A percentile compares a stretch with the other conserved stretches of the same genome.
phyloP scores from a whole-genome alignment of 2,329 filamentous ascomycete species.

The Raffaelea deltoideospora region DNA sequence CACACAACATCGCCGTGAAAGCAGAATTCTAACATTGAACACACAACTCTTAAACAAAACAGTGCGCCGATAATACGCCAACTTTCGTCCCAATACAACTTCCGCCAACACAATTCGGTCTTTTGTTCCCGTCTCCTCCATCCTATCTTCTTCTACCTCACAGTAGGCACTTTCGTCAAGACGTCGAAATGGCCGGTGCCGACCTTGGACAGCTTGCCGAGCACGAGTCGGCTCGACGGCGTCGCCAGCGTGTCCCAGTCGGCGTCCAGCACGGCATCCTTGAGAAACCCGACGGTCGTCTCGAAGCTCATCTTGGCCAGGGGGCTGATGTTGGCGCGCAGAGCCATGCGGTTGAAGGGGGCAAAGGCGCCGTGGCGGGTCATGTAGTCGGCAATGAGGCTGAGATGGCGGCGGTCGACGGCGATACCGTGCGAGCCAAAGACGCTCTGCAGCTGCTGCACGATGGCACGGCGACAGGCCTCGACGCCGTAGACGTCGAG shows the following conservation, averaged over 20 bases:
- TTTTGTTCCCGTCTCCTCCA: too few relatives aligned
- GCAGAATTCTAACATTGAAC: too few relatives aligned
- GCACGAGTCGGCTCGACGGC: conserved; percentile 76
- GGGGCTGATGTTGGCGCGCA: conserved; percentile 71
- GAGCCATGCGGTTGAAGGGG: conserved; percentile 81
- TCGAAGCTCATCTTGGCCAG: conserved; percentile 99
- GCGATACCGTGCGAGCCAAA: conserved; percentile 84
- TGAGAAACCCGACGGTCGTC: conserved; percentile 86
- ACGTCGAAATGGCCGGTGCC: conserved; percentile 92
- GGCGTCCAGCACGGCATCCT: conserved; percentile 77
- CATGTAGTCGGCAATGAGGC: conserved; percentile 95
- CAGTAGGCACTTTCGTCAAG: conserved; percentile 46
- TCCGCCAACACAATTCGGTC: too few relatives aligned
- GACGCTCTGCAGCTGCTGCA: conserved; percentile 70
- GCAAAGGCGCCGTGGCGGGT: conserved; percentile 82
- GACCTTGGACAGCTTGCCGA: conserved; percentile 66
- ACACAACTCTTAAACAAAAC: too few relatives aligned
- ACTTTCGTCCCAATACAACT: too few relatives aligned
- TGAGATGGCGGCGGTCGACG: conserved; percentile 84
- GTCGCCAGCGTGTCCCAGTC: conserved; percentile 81
- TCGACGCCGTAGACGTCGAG: conserved; percentile 83
- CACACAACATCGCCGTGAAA: too few relatives aligned
- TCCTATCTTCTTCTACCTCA: too few relatives aligned
- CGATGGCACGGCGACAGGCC: conserved; percentile 75
- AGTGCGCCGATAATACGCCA: too few relatives aligned